These are phyloP conservation scores for Candida silvatica DNA, from an alignment of 805 yeast species.

Conservation along the genomic window DNA sequence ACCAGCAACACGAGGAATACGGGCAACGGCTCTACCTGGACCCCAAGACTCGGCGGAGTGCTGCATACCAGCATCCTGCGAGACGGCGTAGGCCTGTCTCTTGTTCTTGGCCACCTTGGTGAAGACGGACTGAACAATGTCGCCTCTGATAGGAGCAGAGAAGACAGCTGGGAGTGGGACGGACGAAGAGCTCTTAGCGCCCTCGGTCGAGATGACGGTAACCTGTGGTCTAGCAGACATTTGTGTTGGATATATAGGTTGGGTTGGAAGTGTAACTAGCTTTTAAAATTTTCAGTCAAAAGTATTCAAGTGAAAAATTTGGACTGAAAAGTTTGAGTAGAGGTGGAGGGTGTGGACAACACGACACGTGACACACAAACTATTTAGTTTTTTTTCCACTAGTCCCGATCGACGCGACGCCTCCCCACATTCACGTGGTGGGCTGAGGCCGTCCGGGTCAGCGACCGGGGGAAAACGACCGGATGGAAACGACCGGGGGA, in stretches of 20 bases:
- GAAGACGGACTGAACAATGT: slow-evolving; percentile 97
- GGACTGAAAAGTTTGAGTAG: background rate
- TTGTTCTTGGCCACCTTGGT: slow-evolving; percentile 99
- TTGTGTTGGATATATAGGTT: slow-evolving; percentile 7
- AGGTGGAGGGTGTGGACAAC: too few relatives aligned
- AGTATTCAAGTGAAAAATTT: slow-evolving; percentile 1
- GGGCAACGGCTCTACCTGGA: slow-evolving; percentile 99
- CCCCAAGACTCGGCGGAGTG: slow-evolving; percentile 99
- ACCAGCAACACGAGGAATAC: slow-evolving; percentile 99
- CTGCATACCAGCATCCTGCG: slow-evolving; percentile 99
- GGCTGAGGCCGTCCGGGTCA: too few relatives aligned
- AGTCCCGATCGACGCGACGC: too few relatives aligned
- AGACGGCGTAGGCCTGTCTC: slow-evolving; percentile 99
- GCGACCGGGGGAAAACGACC: too few relatives aligned
- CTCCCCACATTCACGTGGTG: too few relatives aligned
- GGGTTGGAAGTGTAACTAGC: background rate
- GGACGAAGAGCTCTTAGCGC: slow-evolving; percentile 78
- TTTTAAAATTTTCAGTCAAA: slow-evolving; percentile 3
- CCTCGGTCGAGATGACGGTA: slow-evolving; percentile 77
- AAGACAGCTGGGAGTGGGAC: slow-evolving; percentile 97
- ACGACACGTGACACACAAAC: too few relatives aligned
- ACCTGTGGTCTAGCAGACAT: slow-evolving; percentile 82
- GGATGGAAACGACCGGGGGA: too few relatives aligned
- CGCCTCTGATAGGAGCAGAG: slow-evolving; percentile 99
- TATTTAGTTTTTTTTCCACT: too few relatives aligned